Conservation (phyloP, 2,329 filamentous ascomycete genomes). For the Arthrocladium fulminans region DNA sequence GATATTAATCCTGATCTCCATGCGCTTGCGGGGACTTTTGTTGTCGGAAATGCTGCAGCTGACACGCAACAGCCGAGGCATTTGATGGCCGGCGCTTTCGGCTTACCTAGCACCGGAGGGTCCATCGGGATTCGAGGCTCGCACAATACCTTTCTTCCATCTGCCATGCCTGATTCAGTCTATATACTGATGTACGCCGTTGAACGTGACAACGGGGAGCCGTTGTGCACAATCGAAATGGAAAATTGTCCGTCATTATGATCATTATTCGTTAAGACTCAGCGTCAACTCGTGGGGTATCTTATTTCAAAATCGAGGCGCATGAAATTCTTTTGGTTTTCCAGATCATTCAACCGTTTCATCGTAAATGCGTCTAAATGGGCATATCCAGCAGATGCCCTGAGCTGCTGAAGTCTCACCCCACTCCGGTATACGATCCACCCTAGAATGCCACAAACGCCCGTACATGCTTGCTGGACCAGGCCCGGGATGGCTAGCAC, state of each 20-base stretch:
- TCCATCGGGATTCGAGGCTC: no score
- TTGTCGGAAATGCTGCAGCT: not conserved
- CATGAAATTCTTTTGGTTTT: constrained; percentile 8
- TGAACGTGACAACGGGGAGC: no score
- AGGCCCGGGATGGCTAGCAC: constrained; percentile 15
- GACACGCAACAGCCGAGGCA: constrained; percentile 2
- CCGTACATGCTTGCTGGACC: not conserved
- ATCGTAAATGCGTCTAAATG: constrained; percentile 1
- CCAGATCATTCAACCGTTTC: constrained; percentile 7
- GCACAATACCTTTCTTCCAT: no score
- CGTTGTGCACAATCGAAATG: not conserved
- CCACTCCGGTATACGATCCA: no score
- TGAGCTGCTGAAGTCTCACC: no score
- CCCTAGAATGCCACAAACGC: not conserved
- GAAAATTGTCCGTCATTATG: not conserved
- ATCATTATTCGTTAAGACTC: constrained; percentile 8
- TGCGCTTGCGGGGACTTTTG: constrained; percentile 7
- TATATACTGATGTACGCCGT: no score
- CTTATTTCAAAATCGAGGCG: constrained; percentile 9
- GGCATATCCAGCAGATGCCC: not conserved
- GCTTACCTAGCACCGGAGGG: no score
- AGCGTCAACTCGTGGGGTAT: constrained; percentile 13
- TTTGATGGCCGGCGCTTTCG: no score
- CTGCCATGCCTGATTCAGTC: no score
- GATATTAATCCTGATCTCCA: not conserved